Evolutionary conservation across 1,139 yeast species (phyloP).

Genomic region (Hyphopichia burtonii): DNA sequence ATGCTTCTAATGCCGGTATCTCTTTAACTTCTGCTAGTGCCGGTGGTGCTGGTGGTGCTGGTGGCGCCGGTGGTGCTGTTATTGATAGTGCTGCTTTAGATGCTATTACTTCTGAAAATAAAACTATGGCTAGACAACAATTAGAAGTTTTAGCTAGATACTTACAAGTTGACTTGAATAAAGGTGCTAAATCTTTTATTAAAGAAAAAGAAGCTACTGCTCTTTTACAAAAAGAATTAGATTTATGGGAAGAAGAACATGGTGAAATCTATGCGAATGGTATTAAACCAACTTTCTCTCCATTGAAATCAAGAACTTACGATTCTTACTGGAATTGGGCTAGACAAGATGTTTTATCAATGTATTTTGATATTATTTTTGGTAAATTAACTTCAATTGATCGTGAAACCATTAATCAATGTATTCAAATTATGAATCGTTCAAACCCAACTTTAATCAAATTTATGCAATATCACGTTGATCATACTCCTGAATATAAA

Average conservation of each 20-base stretch:
- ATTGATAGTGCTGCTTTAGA: constrained; percentile 96
- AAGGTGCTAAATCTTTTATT: constrained; percentile 83
- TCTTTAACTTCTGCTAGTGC: constrained; percentile 68
- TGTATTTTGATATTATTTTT: constrained; percentile 94
- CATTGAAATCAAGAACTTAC: constrained; percentile 91
- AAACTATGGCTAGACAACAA: constrained; percentile 89
- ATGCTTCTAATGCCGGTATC: constrained; percentile 80
- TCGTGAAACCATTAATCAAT: constrained; percentile 93
- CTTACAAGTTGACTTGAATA: constrained; percentile 85
- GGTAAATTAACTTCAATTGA: constrained; percentile 89
- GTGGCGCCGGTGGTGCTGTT: constrained; percentile 78
- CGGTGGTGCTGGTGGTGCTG: constrained; percentile 49
- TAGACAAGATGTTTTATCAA: constrained; percentile 89
- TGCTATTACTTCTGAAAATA: constrained; percentile 88
- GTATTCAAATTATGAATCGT: constrained; percentile 97
- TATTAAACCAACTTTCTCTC: constrained; percentile 84
- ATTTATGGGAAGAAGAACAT: constrained; percentile 89
- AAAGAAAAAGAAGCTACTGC: constrained; percentile 87
- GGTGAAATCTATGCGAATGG: constrained; percentile 95
- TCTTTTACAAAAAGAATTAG: constrained; percentile 84
- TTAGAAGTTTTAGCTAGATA: constrained; percentile 93
- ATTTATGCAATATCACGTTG: constrained; percentile 96
- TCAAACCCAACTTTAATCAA: constrained; percentile 91
- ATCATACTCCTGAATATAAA: constrained; percentile 83
- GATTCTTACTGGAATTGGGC: constrained; percentile 99